Base-by-base conservation (phyloP, 192 early-diverging fungal species). In the Backusella westeae region DNA sequence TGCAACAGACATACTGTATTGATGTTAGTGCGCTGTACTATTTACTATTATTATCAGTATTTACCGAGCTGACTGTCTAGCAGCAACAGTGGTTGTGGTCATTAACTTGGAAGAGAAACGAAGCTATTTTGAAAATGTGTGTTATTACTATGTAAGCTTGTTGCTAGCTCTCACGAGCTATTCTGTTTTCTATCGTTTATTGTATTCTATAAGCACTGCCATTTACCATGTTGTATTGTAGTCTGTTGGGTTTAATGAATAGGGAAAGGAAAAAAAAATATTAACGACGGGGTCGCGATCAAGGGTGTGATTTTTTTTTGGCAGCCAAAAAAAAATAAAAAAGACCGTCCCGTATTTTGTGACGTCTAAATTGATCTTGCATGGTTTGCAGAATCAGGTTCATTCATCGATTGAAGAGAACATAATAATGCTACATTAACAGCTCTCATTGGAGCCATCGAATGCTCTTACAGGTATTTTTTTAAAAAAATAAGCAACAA, bases 31-130 rank as follows among this genome's bases (percentile, higher is more conserved):
- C 23, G 34, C 38, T 15, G n/a, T 26, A 23, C 19, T 34, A 6
- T 10, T 29, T 36, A 29, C 7, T 32, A 63, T 38, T 39, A 32
- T 17, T 42, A 32, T 44, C 10, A 39, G 34, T 21, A 34, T 66
- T 78, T 72, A 78, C 77, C 77, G 77, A 68, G 59, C 44, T 69
- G 71, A 59, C 49, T 73, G 72, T 67, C 77, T 72, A 72, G 77
- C 39, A 49, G 42, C 76, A 34, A 65, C 53, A 59, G 53, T 15
- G 29, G 72, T 46, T 23, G 77, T 35, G 17, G 72, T 66, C 53
- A 78, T 44, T 34, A 78, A 71, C 63, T 73, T 78, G 34, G 77
- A 71, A 34, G 71, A 66, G 56, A 73, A 73, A 38, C 77, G 77
- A 78, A 78, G 77, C 77, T 78, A 71, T 29, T 53, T 49, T 49